Base-by-base conservation (phyloP, 495 filamentous ascomycete species). In the Letharia columbiana region DNA sequence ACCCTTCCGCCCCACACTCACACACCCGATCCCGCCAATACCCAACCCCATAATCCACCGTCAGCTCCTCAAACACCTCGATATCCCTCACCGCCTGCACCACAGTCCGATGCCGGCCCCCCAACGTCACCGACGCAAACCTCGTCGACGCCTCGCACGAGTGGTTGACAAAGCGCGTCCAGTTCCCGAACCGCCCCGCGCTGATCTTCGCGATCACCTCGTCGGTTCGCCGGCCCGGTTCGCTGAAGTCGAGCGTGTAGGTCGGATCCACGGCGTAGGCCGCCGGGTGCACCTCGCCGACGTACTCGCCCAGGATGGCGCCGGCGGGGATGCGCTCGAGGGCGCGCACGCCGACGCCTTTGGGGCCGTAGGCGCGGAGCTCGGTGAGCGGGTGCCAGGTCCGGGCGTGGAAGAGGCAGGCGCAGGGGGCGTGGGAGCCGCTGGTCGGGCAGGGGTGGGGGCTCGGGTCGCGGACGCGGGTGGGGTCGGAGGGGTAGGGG, bases 91-190 rank as follows among this genome's bases (percentile, higher is more conserved):
- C 1, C 1, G 70, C 73, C 45, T 68, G 57, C 10, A 78, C 62
- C 3, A 66, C 65, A 33, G 70, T 69, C 12, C 72, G 44, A 0
- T 58, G 57, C 18, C 67, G 61, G 3, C 71, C 62, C 33, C 77
- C 78, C 35, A 76, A 44, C 0, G 66, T 63, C 35, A 59, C 40
- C 0, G 9, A 2, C 2, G 2, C 1, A 45, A 78, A 79, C 4
- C 28, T 2, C 10, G 70, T 70, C 37, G 67, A 86, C 0, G 87
- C 77, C 0, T 85, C 77, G 72, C 89, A 92, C 23, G 83, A 86
- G 71, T 92, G 89, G 69, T 90, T 91, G 72, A 91, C 82, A 70
- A 86, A 92, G 13, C 89, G 76, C 11, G 88, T 89, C 63, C 80
- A 81, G 54, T 80, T 81, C 0, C 82, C 82, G 35, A 70, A 67